Base-by-base conservation (phyloP, 2,329 filamentous ascomycete species). In the Myriosclerotinia curreyana region DNA sequence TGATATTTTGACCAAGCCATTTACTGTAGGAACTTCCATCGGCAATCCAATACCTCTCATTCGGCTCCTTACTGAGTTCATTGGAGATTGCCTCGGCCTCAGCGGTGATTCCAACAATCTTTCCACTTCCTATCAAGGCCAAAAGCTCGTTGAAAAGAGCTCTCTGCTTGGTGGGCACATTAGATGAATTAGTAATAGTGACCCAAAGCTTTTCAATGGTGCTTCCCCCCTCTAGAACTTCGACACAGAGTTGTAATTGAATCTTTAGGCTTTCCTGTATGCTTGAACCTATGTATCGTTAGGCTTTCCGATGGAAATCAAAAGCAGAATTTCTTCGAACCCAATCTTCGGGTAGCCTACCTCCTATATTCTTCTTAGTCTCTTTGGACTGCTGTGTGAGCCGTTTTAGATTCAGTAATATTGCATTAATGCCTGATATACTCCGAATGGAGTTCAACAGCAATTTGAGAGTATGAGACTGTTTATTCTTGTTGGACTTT, bases 391-490 rank as follows among this genome's bases (percentile, higher is more conserved):
- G 80, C 55, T 81, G 79, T 9, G 87, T 81, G 22, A 91, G 77
- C 25, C 82, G 80, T 65, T 84, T 86, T 38, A 96, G 77, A 61
- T 88, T 85, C n/a, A 86, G 81, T 12, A 92, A 75, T 36, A 93
- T 74, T n/a, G 90, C 89, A 66, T 92, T 94, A 40, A 96, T 75
- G 0, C 92, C 93, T 2, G 88, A 82, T 20, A 95, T 80, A 72
- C 87, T 96, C 64, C 82, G 82, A 6, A 99, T 77, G 71, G 87
- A 91, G 65, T 77, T 75, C 1, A 90, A 70, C 20, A 98, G 77
- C 2, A 83, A 75, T 49, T 77, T 75, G 1, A 80, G 69, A 48
- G 82, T 81, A 61, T 64, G 14, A 55, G 65, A 64, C 9, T 38
- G 17, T 64, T 65, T 70, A 25, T 12, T 36, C 1, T 68, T 66